A percentile compares a stretch with the other conserved stretches of the same genome.
Evolutionary conservation across 345 rosid species (phyloP).

Genomic region (Viola odorata): DNA sequence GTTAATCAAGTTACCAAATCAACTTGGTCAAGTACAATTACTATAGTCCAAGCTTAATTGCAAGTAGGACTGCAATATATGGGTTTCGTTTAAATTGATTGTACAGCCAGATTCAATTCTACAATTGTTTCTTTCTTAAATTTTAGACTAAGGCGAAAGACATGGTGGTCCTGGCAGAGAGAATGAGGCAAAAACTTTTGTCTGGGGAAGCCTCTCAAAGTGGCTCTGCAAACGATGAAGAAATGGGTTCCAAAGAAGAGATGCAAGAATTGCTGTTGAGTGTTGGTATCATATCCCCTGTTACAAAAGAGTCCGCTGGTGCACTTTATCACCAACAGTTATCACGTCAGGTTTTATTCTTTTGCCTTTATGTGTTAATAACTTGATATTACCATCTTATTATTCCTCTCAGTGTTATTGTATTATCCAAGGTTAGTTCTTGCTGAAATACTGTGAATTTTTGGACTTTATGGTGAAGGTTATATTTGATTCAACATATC

Average conservation of each 20-base stretch:
- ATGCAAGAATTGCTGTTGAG: slow-evolving; percentile 95
- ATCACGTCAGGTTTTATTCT: slow-evolving; percentile 74
- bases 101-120: slow-evolving; percentile 1
- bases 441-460: too few relatives aligned
- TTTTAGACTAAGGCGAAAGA: slow-evolving; percentile 83
- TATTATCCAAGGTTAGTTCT: too few relatives aligned
- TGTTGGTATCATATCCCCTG: slow-evolving; percentile 94
- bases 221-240: slow-evolving; percentile 55
- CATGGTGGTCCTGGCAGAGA: slow-evolving; percentile 91
- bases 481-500: too few relatives aligned
- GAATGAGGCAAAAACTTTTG: slow-evolving; percentile 84
- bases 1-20: too few relatives aligned
- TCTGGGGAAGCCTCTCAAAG: slow-evolving; percentile 58
- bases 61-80: too few relatives aligned
- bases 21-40: too few relatives aligned
- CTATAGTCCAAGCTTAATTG: too few relatives aligned
- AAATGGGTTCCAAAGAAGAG: slow-evolving; percentile 90
- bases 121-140: slow-evolving; percentile 9
- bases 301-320: slow-evolving; percentile 92
- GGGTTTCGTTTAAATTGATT: background rate
- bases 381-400: too few relatives aligned
- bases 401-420: too few relatives aligned
- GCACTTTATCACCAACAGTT: slow-evolving; percentile 88
- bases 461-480: too few relatives aligned
- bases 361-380: background rate